A percentile compares a stretch with the other conserved stretches of the same genome.
Evolutionary conservation across 805 yeast genomes (phyloP).

Genomic region (Cyberlindnera bimundalis): DNA sequence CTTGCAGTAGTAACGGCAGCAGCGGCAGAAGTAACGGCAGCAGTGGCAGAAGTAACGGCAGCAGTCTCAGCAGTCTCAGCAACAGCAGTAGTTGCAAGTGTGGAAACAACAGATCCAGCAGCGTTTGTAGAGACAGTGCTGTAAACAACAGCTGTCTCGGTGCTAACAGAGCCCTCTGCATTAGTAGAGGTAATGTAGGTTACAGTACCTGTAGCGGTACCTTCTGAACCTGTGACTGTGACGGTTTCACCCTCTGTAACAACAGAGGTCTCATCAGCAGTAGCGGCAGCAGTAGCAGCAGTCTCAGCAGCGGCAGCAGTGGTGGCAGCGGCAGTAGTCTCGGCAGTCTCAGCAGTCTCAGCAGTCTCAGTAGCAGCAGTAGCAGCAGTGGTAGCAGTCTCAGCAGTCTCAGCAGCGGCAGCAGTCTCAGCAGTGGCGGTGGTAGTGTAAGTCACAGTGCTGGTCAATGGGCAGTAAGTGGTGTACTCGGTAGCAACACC

Average conservation of each 20-base stretch:
- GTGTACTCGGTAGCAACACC: constrained; percentile 12
- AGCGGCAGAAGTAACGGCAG: neutral
- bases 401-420: neutral
- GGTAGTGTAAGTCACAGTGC: neutral
- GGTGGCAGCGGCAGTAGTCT: constrained; percentile 20
- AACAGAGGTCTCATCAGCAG: constrained; percentile 3
- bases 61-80: neutral
- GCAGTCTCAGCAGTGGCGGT: neutral
- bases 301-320: constrained; percentile 6
- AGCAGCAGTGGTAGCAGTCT: constrained; percentile 3
- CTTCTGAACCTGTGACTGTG: neutral
- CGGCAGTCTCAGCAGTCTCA: constrained; percentile 24
- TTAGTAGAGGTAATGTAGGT: neutral
- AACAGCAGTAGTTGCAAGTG: neutral
- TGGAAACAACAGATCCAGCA: neutral
- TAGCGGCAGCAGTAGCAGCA: constrained; percentile 13
- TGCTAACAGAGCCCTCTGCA: neutral
- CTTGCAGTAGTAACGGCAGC: neutral
- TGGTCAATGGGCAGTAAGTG: constrained; percentile 15
- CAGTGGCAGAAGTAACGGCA: neutral
- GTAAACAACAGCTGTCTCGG: neutral
- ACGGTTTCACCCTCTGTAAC: neutral
- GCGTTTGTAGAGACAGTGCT: constrained; percentile 1
- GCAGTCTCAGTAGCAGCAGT: constrained; percentile 26
- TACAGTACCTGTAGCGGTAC: neutral